Percentiles rank a stretch among this genome's conserved stretches.
These are phyloP conservation scores for Setaria italica DNA, from an alignment of 202 grass and related monocot genomes.

Conservation along the genomic window DNA sequence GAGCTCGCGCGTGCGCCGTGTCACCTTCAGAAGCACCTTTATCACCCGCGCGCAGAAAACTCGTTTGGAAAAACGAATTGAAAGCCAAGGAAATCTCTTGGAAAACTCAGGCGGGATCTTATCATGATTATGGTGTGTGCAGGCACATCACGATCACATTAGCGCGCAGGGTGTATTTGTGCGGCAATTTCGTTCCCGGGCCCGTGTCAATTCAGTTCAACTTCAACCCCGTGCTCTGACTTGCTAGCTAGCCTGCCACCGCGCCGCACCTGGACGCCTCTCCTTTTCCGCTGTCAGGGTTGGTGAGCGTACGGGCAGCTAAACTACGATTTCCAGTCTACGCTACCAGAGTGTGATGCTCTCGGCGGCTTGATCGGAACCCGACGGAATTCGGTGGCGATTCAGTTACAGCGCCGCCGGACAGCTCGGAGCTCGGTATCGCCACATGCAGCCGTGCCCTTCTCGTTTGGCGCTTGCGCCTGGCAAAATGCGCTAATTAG, in stretches of 20 bases:
- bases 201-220: background rate
- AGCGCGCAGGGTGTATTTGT: background rate
- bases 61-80: background rate
- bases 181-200: background rate
- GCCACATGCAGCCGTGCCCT: conserved; percentile 6
- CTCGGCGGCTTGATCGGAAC: background rate
- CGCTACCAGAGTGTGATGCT: background rate
- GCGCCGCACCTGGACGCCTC: background rate
- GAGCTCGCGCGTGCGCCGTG: background rate
- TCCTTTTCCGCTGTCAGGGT: background rate
- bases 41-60: background rate
- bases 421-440: background rate
- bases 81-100: background rate
- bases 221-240: conserved; percentile 41
- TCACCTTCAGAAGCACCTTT: background rate
- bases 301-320: background rate
- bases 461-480: background rate
- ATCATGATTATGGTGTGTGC: too few relatives aligned
- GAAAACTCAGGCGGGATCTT: background rate
- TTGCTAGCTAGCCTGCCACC: background rate
- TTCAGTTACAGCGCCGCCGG: background rate
- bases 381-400: conserved; percentile 10
- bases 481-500: background rate
- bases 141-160: background rate
- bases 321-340: background rate